These are phyloP conservation scores for Prunus salicina DNA, from an alignment of 306 rosid genomes.

Conservation along the genomic window DNA sequence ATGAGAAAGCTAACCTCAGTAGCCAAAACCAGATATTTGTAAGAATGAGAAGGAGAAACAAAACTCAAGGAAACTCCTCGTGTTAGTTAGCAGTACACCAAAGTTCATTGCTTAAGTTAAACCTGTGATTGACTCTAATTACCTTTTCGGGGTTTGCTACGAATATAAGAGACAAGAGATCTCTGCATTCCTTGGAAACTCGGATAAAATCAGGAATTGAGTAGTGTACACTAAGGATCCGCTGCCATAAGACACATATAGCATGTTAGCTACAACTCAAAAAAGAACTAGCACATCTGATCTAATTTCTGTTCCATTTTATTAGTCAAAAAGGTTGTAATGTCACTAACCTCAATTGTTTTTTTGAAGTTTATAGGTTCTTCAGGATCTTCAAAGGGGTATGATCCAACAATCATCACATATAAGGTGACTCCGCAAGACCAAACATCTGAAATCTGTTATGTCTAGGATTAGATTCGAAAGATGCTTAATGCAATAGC, in stretches of 20 bases:
- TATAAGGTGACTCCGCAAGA: conserved; percentile 86
- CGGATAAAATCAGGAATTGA: conserved; percentile 52
- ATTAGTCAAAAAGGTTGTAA: conserved; percentile 5
- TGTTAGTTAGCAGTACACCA: no score
- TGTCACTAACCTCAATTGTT: conserved; percentile 51
- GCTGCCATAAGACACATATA: conserved; percentile 42
- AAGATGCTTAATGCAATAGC: neutral
- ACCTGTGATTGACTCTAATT: neutral
- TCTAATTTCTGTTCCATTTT: neutral
- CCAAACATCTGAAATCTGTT: conserved; percentile 90
- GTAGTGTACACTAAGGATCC: conserved; percentile 61
- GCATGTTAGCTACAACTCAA: conserved; percentile 17
- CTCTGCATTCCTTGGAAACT: conserved; percentile 57
- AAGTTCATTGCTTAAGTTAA: neutral
- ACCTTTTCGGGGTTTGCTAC: conserved; percentile 75
- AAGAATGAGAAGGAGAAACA: neutral
- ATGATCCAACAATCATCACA: conserved; percentile 78
- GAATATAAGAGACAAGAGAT: conserved; percentile 68
- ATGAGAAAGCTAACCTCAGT: neutral
- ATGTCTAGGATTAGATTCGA: conserved; percentile 1
- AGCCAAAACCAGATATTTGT: neutral
- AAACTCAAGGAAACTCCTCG: no score
- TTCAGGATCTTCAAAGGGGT: conserved; percentile 80
- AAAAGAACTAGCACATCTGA: neutral
- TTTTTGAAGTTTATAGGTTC: conserved; percentile 69